These are phyloP conservation scores for Ruellia speciosa DNA, from an alignment of 305 asterid species.

Conservation along the genomic window DNA sequence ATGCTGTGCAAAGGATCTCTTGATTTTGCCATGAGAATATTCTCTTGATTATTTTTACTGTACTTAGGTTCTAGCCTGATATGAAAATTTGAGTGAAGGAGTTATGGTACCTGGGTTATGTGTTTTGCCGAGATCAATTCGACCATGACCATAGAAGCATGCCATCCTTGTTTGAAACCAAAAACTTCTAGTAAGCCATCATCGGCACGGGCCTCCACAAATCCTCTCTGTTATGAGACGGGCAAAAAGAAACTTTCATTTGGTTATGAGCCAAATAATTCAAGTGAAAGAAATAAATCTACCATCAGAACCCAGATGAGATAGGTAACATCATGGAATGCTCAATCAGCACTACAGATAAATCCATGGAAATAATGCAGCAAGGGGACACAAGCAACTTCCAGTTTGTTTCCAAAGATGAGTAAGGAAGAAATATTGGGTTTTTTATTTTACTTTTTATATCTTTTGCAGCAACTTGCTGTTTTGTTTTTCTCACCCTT, in stretches of 20 bases:
- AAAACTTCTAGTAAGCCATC: conserved; percentile 81
- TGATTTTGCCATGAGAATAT: too few relatives aligned
- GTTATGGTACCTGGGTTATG: conserved; percentile 73
- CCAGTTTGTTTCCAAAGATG: neutral
- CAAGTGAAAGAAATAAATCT: neutral
- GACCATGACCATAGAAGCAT: conserved; percentile 96
- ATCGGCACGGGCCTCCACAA: conserved; percentile 81
- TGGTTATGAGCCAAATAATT: conserved; percentile 7
- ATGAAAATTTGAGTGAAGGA: conserved; percentile 1
- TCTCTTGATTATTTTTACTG: neutral
- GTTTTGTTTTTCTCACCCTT: neutral
- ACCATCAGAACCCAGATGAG: neutral
- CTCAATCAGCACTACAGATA: too few relatives aligned
- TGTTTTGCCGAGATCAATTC: conserved; percentile 87
- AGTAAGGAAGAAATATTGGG: too few relatives aligned
- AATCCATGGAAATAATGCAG: neutral
- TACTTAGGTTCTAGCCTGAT: neutral
- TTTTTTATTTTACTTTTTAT: too few relatives aligned
- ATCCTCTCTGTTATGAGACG: conserved; percentile 53
- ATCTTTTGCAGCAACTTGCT: neutral
- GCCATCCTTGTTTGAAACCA: conserved; percentile 98
- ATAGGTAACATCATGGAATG: neutral
- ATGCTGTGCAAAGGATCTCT: neutral
- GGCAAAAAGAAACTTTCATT: conserved; percentile 12
- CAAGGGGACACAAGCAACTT: neutral